Evolutionary conservation across 768 basidiomycete species (phyloP).

Genomic region (Mycena filopes): DNA sequence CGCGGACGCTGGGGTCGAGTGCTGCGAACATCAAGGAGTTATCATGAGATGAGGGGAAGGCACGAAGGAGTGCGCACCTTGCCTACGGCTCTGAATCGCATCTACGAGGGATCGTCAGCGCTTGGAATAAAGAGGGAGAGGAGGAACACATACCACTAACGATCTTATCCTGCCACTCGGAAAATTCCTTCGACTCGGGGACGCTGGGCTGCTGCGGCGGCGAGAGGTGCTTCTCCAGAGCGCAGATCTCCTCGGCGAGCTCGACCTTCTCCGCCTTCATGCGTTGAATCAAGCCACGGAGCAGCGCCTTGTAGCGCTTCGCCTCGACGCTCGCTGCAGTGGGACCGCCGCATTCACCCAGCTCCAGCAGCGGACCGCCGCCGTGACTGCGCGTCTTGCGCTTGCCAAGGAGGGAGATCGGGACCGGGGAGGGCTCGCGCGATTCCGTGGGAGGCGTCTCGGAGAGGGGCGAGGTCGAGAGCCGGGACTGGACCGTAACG

Average conservation of each 20-base stretch:
- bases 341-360: neutral
- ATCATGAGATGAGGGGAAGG: neutral
- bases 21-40: neutral
- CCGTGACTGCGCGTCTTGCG: constrained; percentile 3
- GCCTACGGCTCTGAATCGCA: neutral
- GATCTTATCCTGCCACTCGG: constrained; percentile 1
- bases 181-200: neutral
- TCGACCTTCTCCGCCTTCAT: constrained; percentile 5
- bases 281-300: neutral
- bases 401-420: constrained; percentile 16
- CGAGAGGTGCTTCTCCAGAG: neutral
- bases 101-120: neutral
- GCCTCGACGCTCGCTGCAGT: neutral
- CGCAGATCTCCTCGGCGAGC: constrained; percentile 2
- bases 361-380: too few species aligned
- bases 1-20: constrained; percentile 1
- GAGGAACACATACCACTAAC: neutral
- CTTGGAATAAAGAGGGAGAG: neutral
- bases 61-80: neutral
- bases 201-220: neutral
- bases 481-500: neutral
- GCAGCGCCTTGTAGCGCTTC: constrained; percentile 1
- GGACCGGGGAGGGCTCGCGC: neutral
- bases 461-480: constrained; percentile 13
- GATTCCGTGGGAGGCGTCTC: neutral